Evolutionary conservation across 129 eudicot species (phyloP).

Genomic region (Dittrichia graveolens): DNA sequence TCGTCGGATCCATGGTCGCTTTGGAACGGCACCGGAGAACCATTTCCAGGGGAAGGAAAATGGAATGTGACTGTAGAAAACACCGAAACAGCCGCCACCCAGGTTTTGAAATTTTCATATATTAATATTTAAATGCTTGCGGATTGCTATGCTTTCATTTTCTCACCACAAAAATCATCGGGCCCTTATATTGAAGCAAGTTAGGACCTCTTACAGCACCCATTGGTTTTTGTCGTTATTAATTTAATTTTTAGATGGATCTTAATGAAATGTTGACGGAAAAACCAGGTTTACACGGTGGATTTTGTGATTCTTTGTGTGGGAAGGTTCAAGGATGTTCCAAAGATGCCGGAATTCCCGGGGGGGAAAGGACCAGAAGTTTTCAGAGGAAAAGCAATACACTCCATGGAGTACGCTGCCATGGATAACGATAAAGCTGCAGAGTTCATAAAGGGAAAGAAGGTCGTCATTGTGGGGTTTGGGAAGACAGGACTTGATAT

Average conservation of each 20-base stretch:
- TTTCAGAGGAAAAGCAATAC: neutral
- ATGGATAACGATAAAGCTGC: slow-evolving; percentile 16
- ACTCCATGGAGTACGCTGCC: slow-evolving; percentile 13
- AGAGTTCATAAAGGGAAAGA: slow-evolving; percentile 6
- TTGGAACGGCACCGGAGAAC: slow-evolving; percentile 5
- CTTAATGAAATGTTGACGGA: neutral
- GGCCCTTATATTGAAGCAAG: too few species aligned
- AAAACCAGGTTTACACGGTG: neutral
- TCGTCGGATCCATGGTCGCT: neutral
- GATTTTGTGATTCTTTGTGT: slow-evolving; percentile 11
- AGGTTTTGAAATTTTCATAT: neutral
- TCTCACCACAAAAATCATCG: too few species aligned
- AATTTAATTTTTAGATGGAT: too few species aligned
- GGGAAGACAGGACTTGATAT: slow-evolving; percentile 16
- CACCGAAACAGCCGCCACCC: slow-evolving; percentile 1
- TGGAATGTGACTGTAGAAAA: slow-evolving; percentile 1
- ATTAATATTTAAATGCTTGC: too few species aligned
- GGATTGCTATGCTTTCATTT: too few species aligned
- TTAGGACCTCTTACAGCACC: too few species aligned
- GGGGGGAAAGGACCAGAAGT: neutral
- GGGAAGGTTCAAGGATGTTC: slow-evolving; percentile 15
- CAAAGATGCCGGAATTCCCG: slow-evolving; percentile 4
- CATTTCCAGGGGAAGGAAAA: neutral
- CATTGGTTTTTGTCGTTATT: too few species aligned
- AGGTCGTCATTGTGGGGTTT: slow-evolving; percentile 9